Percentiles rank a stretch among this genome's conserved stretches.
Evolutionary conservation across 129 eudicot species (phyloP).

Genomic region (Escallonia rubra): DNA sequence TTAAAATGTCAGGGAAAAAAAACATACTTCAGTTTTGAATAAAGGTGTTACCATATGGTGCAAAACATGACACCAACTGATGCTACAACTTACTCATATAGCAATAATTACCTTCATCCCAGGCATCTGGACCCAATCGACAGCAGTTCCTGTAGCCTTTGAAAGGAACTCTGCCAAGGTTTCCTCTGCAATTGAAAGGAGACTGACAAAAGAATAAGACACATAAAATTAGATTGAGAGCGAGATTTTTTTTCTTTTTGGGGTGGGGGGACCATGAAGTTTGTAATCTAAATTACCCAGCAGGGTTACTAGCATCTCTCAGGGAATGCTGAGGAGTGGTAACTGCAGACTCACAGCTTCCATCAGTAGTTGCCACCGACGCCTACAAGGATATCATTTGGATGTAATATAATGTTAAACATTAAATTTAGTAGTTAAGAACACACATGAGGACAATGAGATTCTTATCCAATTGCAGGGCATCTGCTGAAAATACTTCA

Average conservation of each 20-base stretch:
- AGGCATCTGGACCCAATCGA: slow-evolving; percentile 99
- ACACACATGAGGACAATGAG: neutral
- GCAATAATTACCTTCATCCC: slow-evolving; percentile 85
- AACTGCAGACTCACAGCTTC: slow-evolving; percentile 82
- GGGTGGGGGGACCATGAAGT: neutral
- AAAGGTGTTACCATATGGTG: neutral
- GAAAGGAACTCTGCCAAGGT: slow-evolving; percentile 99
- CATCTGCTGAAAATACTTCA: neutral
- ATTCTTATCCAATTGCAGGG: neutral
- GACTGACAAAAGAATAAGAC: slow-evolving; percentile 42
- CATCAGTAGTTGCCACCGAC: slow-evolving; percentile 54
- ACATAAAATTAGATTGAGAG: neutral
- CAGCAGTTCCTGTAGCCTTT: slow-evolving; percentile 99
- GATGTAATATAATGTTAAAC: neutral
- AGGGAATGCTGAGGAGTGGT: slow-evolving; percentile 87
- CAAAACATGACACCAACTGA: neutral
- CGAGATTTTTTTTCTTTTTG: neutral
- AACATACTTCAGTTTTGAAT: neutral
- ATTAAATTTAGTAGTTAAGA: too few species aligned
- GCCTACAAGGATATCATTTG: slow-evolving; percentile 33
- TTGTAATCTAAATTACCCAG: slow-evolving; percentile 53
- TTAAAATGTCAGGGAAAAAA: neutral
- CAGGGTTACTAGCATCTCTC: slow-evolving; percentile 86
- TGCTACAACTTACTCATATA: neutral
- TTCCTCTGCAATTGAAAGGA: slow-evolving; percentile 92